These are phyloP conservation scores for Verticillium zaregamsianum DNA, from an alignment of 2,329 filamentous ascomycete genomes.

Conservation along the genomic window DNA sequence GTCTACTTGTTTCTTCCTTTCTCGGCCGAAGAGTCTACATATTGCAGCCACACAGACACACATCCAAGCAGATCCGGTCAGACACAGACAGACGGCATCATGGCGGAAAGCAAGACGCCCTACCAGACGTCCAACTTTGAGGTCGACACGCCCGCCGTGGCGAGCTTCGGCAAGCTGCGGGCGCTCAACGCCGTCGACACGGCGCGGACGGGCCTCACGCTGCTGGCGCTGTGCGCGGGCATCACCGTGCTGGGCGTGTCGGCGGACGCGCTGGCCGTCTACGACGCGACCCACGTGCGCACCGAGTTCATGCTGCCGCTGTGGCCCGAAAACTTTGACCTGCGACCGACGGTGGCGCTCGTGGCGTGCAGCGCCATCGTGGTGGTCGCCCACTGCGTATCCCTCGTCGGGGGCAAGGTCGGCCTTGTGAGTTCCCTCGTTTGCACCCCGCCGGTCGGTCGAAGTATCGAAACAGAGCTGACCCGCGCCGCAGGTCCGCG, in stretches of 20 bases:
- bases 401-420: conserved; percentile 44
- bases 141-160: conserved; percentile 32
- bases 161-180: conserved; percentile 31
- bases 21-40: neutral
- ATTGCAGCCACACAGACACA: neutral
- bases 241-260: conserved; percentile 51
- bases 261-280: conserved; percentile 49
- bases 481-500: conserved; percentile 2
- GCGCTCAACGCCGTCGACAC: conserved; percentile 37
- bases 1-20: neutral
- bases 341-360: conserved; percentile 52
- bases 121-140: conserved; percentile 45
- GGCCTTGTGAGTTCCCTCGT: conserved; percentile 38
- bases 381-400: conserved; percentile 40
- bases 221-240: conserved; percentile 45
- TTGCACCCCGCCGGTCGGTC: too few relatives aligned
- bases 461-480: too few relatives aligned
- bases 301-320: conserved; percentile 45
- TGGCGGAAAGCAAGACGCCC: conserved; percentile 32
- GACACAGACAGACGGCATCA: conserved; percentile 14
- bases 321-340: conserved; percentile 55
- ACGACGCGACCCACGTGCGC: conserved; percentile 48
- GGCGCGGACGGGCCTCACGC: conserved; percentile 41
- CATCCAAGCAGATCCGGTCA: neutral
- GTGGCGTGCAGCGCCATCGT: conserved; percentile 49